Conservation (phyloP, 176 grass and related monocot species). For the Elymus sibiricus region DNA sequence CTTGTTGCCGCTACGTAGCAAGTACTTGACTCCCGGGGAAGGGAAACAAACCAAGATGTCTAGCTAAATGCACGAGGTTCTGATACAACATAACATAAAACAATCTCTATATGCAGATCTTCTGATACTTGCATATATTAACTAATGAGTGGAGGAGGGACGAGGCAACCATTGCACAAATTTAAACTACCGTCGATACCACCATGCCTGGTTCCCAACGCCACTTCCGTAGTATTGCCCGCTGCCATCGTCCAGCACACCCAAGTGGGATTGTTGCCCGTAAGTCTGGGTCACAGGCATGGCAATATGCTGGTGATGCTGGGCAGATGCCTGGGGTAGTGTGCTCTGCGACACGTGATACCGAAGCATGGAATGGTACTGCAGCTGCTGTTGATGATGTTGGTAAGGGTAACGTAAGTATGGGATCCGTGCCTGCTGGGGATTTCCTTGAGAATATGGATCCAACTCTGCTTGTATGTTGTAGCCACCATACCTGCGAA, state of each 20-base stretch:
- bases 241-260: too few species aligned
- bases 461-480: conserved; percentile 35
- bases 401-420: too few species aligned
- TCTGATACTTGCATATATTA: too few species aligned
- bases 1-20: too few species aligned
- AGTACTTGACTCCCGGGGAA: too few species aligned
- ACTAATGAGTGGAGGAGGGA: neutral
- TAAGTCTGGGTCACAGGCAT: neutral
- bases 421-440: neutral
- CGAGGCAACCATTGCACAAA: neutral
- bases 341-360: neutral
- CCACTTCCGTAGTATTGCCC: neutral
- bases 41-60: too few species aligned
- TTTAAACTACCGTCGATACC: neutral
- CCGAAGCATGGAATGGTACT: neutral
- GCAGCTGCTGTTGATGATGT: neutral
- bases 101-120: too few species aligned
- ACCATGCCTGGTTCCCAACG: neutral
- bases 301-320: neutral
- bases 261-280: neutral
- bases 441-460: neutral
- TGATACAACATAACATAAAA: too few species aligned
- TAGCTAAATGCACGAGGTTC: too few species aligned
- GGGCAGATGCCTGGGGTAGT: too few species aligned
- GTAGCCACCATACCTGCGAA: conserved; percentile 45